A percentile compares a stretch with the other conserved stretches of the same genome.
Conservation (phyloP, 2,329 filamentous ascomycete genomes). For the Colletotrichum gloeosporioides region DNA sequence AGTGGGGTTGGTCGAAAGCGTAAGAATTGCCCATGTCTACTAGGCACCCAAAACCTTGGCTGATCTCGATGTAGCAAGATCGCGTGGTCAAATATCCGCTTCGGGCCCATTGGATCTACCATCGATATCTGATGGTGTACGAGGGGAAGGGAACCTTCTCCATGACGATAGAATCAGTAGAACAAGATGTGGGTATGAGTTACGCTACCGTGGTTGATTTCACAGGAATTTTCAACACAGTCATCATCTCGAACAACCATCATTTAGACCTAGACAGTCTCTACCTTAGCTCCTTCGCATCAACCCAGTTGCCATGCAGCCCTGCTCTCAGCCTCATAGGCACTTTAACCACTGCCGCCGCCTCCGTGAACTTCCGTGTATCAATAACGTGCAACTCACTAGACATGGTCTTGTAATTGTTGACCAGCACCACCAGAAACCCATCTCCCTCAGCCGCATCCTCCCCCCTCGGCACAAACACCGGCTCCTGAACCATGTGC, state of each 20-base stretch:
- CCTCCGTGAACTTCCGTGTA: not conserved
- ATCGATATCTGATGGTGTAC: not conserved
- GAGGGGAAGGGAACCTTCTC: not conserved
- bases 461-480: constrained; percentile 41
- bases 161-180: not conserved
- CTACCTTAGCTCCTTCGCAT: not conserved
- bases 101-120: constrained; percentile 51
- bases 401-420: constrained; percentile 20
- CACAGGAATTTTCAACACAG: not conserved
- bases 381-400: constrained; percentile 14
- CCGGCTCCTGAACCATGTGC: constrained; percentile 46
- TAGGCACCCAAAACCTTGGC: too few relatives aligned
- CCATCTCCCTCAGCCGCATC: constrained; percentile 42
- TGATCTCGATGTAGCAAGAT: constrained; percentile 35
- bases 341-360: constrained; percentile 5
- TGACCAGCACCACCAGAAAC: constrained; percentile 37
- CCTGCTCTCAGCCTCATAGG: constrained; percentile 1
- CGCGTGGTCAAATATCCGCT: constrained; percentile 53
- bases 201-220: not conserved
- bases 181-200: accelerated
- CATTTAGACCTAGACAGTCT: not conserved
- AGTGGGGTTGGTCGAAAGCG: not conserved
- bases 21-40: too few relatives aligned
- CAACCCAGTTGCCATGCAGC: constrained; percentile 12
- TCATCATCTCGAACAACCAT: not conserved